Base-by-base conservation (phyloP, 2,329 filamentous ascomycete genomes). In the Exophiala sp. region DNA sequence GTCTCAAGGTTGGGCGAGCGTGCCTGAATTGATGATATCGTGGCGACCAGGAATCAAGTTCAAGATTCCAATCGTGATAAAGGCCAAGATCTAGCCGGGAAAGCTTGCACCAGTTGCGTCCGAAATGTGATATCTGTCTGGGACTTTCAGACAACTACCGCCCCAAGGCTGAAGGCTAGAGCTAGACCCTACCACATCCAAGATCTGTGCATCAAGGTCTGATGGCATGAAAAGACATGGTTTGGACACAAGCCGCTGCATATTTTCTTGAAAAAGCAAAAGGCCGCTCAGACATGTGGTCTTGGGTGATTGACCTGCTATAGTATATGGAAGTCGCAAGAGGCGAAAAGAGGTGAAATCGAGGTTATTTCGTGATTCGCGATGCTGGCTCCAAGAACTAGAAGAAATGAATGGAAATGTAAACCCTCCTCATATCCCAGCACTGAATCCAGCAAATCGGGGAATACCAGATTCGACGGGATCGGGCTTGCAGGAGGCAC, bases 151-250 rank as follows among this genome's bases (percentile, higher is more conserved):
- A 50, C 50, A 34, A 43, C 53, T 41, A 41, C 50, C 32, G 35
- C 46, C 46, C 46, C 47, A 38, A 52, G 49, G 46, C 47, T 52
- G 22, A 29, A 39, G 38, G 22, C 43, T 44, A 35, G 34, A 42
- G 22, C 43, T 44, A 35, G 29, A 35, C 50, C 35, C 48, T 38
- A 46, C 45, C 45, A 52, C 42, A 46, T 43, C 48, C 45, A 41
- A 29, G 29, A 49, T 46, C 40, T 48, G 44, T 37, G 47, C 50
- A 47, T 57, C 51, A 54, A 42, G 51, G 39, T 47, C 46, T 41
- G 45, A 52, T 39, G 37, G 32, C 37, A 52, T 43, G 42, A 52
- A 30, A 41, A 44, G 47, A 47, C 45, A 54, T 48, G 48, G 34
- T 23, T 40, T 43, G 22, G 35, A 39, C 24, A 21, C 23, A 46